Conservation (phyloP, 192 early-diverging fungal genomes). For the Phlyctochytrium bullatum region DNA sequence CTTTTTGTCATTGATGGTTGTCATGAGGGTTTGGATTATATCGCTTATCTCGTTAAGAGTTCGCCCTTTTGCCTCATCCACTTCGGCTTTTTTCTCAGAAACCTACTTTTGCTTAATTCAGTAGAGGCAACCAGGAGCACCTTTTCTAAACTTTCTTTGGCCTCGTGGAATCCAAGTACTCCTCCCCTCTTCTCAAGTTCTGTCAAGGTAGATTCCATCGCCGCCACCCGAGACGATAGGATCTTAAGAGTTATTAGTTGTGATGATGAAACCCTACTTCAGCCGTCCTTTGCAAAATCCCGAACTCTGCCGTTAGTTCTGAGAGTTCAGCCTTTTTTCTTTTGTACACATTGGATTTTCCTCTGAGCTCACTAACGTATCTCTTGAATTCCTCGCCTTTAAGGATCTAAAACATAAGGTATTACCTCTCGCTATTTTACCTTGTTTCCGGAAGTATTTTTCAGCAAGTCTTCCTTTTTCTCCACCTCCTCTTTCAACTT, state of each 20-base stretch:
- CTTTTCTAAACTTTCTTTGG: constrained; percentile 21
- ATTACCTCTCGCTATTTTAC: constrained; percentile 12
- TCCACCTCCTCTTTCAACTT: constrained; percentile 34
- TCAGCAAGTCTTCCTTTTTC: constrained; percentile 37
- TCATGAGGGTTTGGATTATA: constrained; percentile 49
- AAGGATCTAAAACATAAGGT: too few species aligned
- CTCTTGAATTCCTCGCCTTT: constrained; percentile 64
- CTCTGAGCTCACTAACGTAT: constrained; percentile 58
- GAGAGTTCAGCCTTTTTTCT: constrained; percentile 53
- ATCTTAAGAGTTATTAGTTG: constrained; percentile 6
- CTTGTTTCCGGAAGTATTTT: constrained; percentile 29
- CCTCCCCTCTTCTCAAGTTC: constrained; percentile 24
- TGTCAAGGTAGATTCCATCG: constrained; percentile 10
- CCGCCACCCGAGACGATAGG: constrained; percentile 8
- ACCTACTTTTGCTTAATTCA: constrained; percentile 18
- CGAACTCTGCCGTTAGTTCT: constrained; percentile 47
- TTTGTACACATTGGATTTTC: constrained; percentile 59
- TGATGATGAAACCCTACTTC: constrained; percentile 34
- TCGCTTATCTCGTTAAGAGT: constrained; percentile 52
- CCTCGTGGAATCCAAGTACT: constrained; percentile 15
- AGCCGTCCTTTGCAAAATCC: constrained; percentile 54
- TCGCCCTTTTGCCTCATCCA: constrained; percentile 56
- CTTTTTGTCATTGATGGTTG: constrained; percentile 56
- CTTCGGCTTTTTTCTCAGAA: constrained; percentile 55
- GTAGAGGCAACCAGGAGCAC: background rate